Evolutionary conservation across 495 filamentous ascomycete genomes (phyloP), one percentile per base, ranked within the genome.

Genomic region (Glonium stellatum): DNA sequence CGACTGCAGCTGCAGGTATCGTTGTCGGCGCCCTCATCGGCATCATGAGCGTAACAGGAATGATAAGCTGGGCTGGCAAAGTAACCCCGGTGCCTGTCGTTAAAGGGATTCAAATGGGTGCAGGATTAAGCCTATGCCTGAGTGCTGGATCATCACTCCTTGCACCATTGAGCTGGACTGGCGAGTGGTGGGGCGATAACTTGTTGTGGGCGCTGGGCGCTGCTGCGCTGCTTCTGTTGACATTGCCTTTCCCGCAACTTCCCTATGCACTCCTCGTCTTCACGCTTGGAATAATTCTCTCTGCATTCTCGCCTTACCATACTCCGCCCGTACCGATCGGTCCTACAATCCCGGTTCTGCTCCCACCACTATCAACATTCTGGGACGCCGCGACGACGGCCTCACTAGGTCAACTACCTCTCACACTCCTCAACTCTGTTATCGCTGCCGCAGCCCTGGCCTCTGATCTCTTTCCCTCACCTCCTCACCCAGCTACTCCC

Each of bases 51-150:
- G 59, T 86, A 3, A 95, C 89, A 0, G 86, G 92, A 12, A 72
- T 91, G 10, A 74, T 96, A 8, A 76, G 74, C 49, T 87, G 84
- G 79, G 83, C 88, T 57, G 80, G 84, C 8, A 69, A 76, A n/a
- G 76, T 81, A 8, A 87, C 95, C 23, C 92, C 92, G 1, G 80
- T 88, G 18, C 89, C 90, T 4, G 84, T 97, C 4, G 82, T 97
- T 56, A 95, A 93, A 69, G 92, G 92, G 11, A 96, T 97, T 66
- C 92, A 97, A 72, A 82, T 96, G 49, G 92, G 92, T 23, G 91
- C 92, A 3, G 92, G 90, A 0, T 74, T 97, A 23, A 85, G 83
- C 12, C 79, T 97, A 12, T 77, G 88, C 46, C 82, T 92, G 54
- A 86, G 87, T 22, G 86, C 89, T 8, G 86, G 86, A n/a, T 69